These are phyloP conservation scores for Gracilaria caudata DNA, from an alignment of 23 red algal species.

Conservation along the genomic window DNA sequence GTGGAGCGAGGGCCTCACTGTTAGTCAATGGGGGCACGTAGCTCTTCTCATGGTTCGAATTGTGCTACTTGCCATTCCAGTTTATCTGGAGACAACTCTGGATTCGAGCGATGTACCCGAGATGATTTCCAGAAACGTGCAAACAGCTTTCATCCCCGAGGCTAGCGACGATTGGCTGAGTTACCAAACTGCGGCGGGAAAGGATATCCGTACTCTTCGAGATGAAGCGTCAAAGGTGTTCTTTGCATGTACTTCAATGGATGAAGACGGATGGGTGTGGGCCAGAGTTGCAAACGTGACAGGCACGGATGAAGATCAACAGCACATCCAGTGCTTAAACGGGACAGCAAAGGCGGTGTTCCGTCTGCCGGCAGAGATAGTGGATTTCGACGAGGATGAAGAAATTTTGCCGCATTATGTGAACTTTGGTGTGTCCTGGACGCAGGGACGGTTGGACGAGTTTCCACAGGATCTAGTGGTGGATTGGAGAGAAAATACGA, in stretches of 20 bases:
- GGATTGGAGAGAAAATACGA: background rate
- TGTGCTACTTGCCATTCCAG: background rate
- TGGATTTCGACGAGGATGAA: background rate
- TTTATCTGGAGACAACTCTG: background rate
- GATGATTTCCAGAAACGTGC: background rate
- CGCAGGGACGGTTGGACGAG: background rate
- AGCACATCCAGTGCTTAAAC: background rate
- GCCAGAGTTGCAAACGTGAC: conserved; percentile 1
- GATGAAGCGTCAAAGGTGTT: background rate
- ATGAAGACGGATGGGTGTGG: conserved; percentile 5
- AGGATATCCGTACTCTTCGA: background rate
- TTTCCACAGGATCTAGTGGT: background rate
- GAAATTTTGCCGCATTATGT: background rate
- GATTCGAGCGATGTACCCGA: background rate
- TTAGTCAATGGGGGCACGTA: background rate
- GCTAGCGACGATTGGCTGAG: background rate
- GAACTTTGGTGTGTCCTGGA: background rate
- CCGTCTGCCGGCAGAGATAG: background rate
- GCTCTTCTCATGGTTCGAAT: background rate
- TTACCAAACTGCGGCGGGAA: background rate
- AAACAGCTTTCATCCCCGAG: background rate
- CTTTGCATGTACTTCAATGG: background rate
- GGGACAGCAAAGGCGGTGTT: background rate
- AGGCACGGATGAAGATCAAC: background rate
- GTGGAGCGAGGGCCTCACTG: conserved; percentile 2